Conservation (phyloP, 257 asterid genomes). For the Jacaranda mimosifolia region DNA sequence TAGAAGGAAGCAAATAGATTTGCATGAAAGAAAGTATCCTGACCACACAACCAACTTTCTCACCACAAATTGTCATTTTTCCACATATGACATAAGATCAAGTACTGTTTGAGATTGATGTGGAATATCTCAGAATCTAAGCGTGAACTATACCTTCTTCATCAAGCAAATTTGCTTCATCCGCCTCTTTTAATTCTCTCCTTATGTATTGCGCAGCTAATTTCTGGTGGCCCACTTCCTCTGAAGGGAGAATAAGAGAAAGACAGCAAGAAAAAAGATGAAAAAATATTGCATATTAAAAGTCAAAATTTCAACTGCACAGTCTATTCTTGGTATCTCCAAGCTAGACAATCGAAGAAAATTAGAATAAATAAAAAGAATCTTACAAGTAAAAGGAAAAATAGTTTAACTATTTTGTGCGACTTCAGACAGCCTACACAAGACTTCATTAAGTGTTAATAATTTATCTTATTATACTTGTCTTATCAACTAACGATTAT, state of each 20-base stretch:
- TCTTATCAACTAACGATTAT: not conserved
- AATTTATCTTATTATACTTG: conserved; percentile 7
- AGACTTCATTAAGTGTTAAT: conserved; percentile 12
- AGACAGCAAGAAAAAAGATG: conserved; percentile 20
- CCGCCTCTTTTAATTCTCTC: conserved; percentile 68
- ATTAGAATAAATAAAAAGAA: conserved; percentile 13
- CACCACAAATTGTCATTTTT: conserved; percentile 20
- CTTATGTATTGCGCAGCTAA: conserved; percentile 56
- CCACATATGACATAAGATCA: conserved; percentile 18
- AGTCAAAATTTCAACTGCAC: conserved; percentile 25
- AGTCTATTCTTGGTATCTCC: conserved; percentile 30
- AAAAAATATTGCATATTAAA: conserved; percentile 18
- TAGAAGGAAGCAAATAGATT: not conserved
- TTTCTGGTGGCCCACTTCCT: conserved; percentile 58
- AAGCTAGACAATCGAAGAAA: conserved; percentile 15
- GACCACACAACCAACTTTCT: conserved; percentile 17
- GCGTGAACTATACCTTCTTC: conserved; percentile 70
- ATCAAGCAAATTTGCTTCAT: conserved; percentile 85
- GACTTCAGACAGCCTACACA: conserved; percentile 19
- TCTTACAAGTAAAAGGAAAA: not conserved
- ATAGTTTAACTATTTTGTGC: not conserved
- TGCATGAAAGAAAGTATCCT: conserved; percentile 19
- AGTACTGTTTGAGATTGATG: conserved; percentile 3
- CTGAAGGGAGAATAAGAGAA: conserved; percentile 42
- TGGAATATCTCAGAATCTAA: conserved; percentile 24